Evolutionary conservation across 495 filamentous ascomycete species (phyloP).

Genomic region (Aspergillus nidulans): DNA sequence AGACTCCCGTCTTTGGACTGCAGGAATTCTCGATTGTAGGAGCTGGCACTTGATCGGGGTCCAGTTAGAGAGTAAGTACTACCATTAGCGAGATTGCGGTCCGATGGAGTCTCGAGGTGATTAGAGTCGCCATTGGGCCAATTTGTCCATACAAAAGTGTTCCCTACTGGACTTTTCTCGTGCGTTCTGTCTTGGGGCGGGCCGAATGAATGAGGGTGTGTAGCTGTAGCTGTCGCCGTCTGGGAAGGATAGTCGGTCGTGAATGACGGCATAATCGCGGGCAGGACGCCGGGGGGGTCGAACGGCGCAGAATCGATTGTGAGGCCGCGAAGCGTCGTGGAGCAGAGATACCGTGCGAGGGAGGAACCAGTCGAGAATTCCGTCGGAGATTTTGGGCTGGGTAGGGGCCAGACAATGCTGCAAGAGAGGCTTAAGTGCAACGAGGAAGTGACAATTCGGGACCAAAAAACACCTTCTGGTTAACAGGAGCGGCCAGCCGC

Average conservation of each 20-base stretch:
- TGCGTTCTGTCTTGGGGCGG: slow-evolving; percentile 37
- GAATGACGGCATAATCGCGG: slow-evolving; percentile 40
- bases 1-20: slow-evolving; percentile 52
- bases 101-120: slow-evolving; percentile 33
- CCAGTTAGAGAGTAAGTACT: slow-evolving; percentile 46
- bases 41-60: slow-evolving; percentile 44
- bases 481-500: slow-evolving; percentile 21
- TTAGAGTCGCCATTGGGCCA: slow-evolving; percentile 42
- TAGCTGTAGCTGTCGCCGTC: slow-evolving; percentile 29
- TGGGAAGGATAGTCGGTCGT: slow-evolving; percentile 36
- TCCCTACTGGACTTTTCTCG: slow-evolving; percentile 45
- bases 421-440: slow-evolving; percentile 9
- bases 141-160: slow-evolving; percentile 47
- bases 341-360: neutral
- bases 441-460: neutral
- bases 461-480: slow-evolving; percentile 8
- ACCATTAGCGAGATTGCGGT: slow-evolving; percentile 37
- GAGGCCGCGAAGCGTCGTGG: neutral
- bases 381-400: neutral
- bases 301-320: slow-evolving; percentile 1
- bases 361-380: slow-evolving; percentile 1
- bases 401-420: slow-evolving; percentile 5
- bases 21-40: slow-evolving; percentile 45
- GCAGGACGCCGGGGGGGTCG: slow-evolving; percentile 3
- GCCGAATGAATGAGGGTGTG: slow-evolving; percentile 38